A percentile compares a stretch with the other conserved stretches of the same genome.
phyloP scores from a whole-genome alignment of 1,284 basidiomycete genomes.

The Apiotrichum veenhuisii region DNA sequence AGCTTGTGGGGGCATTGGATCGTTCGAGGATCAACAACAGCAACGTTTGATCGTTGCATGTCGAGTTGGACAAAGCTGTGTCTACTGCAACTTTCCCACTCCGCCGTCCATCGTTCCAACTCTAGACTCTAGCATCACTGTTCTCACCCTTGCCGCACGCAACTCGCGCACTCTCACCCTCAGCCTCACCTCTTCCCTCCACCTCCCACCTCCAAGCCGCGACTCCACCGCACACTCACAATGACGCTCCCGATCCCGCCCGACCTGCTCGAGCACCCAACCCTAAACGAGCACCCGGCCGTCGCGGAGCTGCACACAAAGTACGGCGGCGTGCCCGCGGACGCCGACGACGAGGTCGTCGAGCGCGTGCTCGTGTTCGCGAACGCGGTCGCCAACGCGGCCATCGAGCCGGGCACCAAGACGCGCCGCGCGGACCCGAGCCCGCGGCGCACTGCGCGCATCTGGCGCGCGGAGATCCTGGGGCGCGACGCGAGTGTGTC shows the following conservation, averaged over 20 bases:
- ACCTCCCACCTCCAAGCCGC: background rate
- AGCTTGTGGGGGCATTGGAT: too few species aligned
- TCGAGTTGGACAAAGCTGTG: too few species aligned
- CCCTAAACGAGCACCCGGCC: slow-evolving; percentile 7
- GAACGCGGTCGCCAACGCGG: slow-evolving; percentile 7
- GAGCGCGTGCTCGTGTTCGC: slow-evolving; percentile 12
- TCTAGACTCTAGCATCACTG: too few species aligned
- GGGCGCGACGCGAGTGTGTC: slow-evolving; percentile 12
- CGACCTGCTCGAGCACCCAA: slow-evolving; percentile 14
- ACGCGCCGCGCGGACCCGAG: slow-evolving; percentile 14
- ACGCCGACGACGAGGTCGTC: slow-evolving; percentile 2
- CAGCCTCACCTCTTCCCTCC: background rate
- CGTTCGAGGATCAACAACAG: too few species aligned
- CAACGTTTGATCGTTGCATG: too few species aligned
- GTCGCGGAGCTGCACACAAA: slow-evolving; percentile 2
- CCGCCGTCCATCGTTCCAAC: too few species aligned
- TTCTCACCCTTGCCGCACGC: too few species aligned
- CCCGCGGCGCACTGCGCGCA: slow-evolving; percentile 17
- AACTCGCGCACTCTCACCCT: too few species aligned
- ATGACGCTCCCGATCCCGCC: slow-evolving; percentile 13
- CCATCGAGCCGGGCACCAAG: slow-evolving; percentile 4
- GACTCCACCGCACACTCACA: background rate
- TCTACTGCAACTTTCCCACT: too few species aligned
- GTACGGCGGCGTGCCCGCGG: slow-evolving; percentile 14
- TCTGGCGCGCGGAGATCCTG: slow-evolving; percentile 17